Evolutionary conservation across 768 basidiomycete species (phyloP).

Genomic region (Royoungia palumana): DNA sequence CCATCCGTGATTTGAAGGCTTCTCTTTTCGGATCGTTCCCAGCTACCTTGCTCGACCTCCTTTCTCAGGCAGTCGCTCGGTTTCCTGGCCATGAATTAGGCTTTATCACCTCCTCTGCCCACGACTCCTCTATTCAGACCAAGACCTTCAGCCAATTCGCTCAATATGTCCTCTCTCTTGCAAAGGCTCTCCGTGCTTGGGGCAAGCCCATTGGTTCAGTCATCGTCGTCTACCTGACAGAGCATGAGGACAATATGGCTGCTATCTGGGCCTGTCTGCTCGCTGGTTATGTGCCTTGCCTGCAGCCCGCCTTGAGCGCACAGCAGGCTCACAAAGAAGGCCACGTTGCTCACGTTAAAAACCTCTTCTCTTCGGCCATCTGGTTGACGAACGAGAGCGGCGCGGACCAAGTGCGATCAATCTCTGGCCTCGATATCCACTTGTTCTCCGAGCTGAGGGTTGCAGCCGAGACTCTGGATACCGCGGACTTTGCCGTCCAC

Average conservation of each 20-base stretch:
- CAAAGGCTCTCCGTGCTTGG: background rate
- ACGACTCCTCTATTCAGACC: constrained; percentile 21
- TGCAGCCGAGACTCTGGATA: too few species aligned
- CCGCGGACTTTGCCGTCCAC: too few species aligned
- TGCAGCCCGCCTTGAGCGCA: too few species aligned
- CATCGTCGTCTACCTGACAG: too few species aligned
- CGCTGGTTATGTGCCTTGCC: too few species aligned
- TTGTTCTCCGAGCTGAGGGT: constrained; percentile 22
- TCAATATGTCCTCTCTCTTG: background rate
- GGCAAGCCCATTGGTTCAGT: too few species aligned
- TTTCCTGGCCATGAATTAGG: constrained; percentile 24
- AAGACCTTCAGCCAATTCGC: constrained; percentile 19
- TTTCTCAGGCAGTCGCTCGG: constrained; percentile 14
- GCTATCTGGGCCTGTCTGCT: too few species aligned
- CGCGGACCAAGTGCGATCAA: constrained; percentile 23
- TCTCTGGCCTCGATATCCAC: constrained; percentile 25
- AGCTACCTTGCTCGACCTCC: constrained; percentile 18
- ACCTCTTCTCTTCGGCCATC: too few species aligned
- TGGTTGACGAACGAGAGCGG: constrained; percentile 16
- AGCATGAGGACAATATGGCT: too few species aligned
- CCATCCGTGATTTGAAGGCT: too few species aligned
- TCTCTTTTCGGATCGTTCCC: background rate
- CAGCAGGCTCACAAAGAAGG: too few species aligned
- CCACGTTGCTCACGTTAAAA: too few species aligned
- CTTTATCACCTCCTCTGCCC: constrained; percentile 26